These are phyloP conservation scores for Talaromyces amestolkiae DNA, from an alignment of 2,329 filamentous ascomycete species.

Conservation along the genomic window DNA sequence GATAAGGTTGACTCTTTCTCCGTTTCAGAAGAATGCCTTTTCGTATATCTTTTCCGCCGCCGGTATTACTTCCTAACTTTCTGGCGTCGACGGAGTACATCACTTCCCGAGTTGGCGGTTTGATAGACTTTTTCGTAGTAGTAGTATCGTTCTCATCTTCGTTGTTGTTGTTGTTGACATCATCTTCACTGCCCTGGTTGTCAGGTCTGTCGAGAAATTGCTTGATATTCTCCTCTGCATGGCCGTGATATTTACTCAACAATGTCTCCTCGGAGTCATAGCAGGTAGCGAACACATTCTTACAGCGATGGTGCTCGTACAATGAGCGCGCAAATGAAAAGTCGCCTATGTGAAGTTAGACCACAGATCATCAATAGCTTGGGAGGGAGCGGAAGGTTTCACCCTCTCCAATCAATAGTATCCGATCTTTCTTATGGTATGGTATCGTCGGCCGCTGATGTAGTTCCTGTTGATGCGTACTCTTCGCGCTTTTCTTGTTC, in stretches of 20 bases:
- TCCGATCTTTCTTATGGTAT: constrained; percentile 41
- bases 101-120: constrained; percentile 28
- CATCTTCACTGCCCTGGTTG: constrained; percentile 16
- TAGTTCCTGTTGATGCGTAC: constrained; percentile 17
- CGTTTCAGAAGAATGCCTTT: constrained; percentile 39
- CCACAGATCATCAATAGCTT: not conserved
- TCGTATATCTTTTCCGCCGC: constrained; percentile 45
- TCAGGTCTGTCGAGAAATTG: constrained; percentile 30
- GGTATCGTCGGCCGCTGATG: constrained; percentile 36
- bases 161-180: constrained; percentile 7
- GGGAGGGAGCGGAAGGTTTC: not conserved
- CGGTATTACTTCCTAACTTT: constrained; percentile 38
- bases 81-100: constrained; percentile 46
- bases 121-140: constrained; percentile 18
- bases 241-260: constrained; percentile 67
- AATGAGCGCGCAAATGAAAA: constrained; percentile 50
- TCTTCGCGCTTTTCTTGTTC: not conserved
- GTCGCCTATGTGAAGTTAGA: constrained; percentile 35
- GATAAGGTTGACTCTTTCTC: constrained; percentile 22
- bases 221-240: constrained; percentile 60
- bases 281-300: constrained; percentile 43
- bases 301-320: constrained; percentile 41
- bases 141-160: constrained; percentile 16
- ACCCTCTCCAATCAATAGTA: constrained; percentile 48
- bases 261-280: constrained; percentile 52